These are phyloP conservation scores for Golubevia sp. DNA, from an alignment of 1,284 basidiomycete species.

Conservation along the genomic window DNA sequence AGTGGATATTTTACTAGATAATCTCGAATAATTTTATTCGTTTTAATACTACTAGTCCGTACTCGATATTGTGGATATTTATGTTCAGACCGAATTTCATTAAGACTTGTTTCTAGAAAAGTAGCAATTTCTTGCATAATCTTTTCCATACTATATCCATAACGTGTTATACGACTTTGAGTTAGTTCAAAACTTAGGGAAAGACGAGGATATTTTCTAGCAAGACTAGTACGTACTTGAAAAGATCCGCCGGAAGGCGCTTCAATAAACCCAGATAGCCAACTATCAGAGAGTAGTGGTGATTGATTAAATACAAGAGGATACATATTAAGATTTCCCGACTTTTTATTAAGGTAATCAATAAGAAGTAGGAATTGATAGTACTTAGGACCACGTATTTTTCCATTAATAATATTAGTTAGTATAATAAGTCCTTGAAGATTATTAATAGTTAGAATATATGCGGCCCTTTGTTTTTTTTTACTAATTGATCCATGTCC, in stretches of 20 bases:
- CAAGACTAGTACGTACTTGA: conserved; percentile 15
- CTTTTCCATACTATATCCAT: conserved; percentile 7
- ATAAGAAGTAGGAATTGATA: conserved; percentile 10
- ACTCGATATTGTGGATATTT: conserved; percentile 16
- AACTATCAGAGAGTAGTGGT: conserved; percentile 14
- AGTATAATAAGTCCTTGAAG: conserved; percentile 14
- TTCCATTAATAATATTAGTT: conserved; percentile 14
- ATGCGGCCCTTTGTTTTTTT: conserved; percentile 13
- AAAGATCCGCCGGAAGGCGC: conserved; percentile 16
- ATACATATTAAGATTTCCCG: conserved; percentile 11
- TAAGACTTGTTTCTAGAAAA: conserved; percentile 7
- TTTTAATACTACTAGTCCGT: conserved; percentile 14
- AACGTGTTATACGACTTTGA: conserved; percentile 10
- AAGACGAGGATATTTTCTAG: conserved; percentile 12
- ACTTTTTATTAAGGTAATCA: conserved; percentile 14
- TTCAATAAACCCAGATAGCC: conserved; percentile 22
- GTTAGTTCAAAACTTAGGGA: conserved; percentile 14
- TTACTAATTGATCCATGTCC: conserved; percentile 17
- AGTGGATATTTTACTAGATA: conserved; percentile 11
- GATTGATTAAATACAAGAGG: conserved; percentile 6
- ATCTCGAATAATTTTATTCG: conserved; percentile 12
- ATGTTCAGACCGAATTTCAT: neutral
- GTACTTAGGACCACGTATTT: conserved; percentile 16
- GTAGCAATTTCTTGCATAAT: conserved; percentile 7
- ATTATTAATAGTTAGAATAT: conserved; percentile 17